These are phyloP conservation scores for Rhododendron mucronatum DNA, from an alignment of 148 eudicot genomes.

Conservation along the genomic window DNA sequence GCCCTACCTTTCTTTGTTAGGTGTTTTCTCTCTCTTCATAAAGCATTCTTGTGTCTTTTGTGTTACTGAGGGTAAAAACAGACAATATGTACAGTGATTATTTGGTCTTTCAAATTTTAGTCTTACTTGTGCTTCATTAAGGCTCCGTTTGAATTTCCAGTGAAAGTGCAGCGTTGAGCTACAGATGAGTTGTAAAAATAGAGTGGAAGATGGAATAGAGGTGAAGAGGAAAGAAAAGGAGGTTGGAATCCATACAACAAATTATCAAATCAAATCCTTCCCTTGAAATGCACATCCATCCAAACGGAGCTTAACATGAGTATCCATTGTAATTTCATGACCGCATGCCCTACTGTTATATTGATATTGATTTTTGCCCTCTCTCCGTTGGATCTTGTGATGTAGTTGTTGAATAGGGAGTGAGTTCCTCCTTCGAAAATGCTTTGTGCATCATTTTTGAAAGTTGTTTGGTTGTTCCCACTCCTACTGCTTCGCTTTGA, in stretches of 20 bases:
- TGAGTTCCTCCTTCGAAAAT: neutral
- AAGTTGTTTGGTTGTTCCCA: neutral
- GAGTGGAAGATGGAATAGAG: neutral
- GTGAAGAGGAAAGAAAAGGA: neutral
- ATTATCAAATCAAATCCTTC: neutral
- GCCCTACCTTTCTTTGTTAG: conserved; percentile 7
- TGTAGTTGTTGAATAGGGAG: conserved; percentile 1
- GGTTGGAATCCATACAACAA: neutral
- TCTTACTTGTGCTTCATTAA: neutral
- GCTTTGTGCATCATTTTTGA: neutral
- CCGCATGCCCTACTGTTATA: neutral
- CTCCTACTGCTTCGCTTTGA: conserved; percentile 1
- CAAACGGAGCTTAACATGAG: neutral
- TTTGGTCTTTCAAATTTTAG: neutral
- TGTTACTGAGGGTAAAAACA: conserved; percentile 6
- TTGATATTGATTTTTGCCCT: neutral
- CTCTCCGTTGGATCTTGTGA: neutral
- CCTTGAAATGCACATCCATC: neutral
- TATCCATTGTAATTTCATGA: neutral
- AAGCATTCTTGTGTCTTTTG: conserved; percentile 20
- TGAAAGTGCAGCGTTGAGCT: neutral
- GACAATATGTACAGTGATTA: neutral
- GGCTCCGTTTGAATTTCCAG: neutral
- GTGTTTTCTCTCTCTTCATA: conserved; percentile 10
- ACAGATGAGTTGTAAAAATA: neutral